Evolutionary conservation across 306 rosid genomes (phyloP).

Genomic region (Cucurbita pepo): DNA sequence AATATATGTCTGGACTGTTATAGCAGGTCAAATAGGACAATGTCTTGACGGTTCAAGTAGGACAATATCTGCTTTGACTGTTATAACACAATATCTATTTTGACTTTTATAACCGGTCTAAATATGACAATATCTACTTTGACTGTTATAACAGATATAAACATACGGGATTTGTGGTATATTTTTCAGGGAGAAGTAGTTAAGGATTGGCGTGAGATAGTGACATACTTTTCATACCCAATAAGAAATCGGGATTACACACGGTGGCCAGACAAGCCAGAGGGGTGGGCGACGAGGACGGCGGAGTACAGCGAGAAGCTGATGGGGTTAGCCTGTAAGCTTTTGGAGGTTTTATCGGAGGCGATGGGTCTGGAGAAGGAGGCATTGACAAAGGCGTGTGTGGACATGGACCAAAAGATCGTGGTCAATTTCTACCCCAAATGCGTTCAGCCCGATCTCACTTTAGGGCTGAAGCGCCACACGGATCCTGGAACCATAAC

Average conservation of each 20-base stretch:
- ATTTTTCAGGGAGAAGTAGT: constrained; percentile 52
- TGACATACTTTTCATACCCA: constrained; percentile 59
- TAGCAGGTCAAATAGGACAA: no score
- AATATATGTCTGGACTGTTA: no score
- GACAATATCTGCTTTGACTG: no score
- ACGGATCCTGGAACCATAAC: constrained; percentile 94
- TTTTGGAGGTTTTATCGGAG: constrained; percentile 59
- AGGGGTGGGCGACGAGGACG: constrained; percentile 48
- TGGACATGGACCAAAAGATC: constrained; percentile 81
- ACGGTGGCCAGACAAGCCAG: constrained; percentile 80
- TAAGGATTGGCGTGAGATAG: constrained; percentile 69
- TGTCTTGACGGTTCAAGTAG: no score
- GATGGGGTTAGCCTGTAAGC: constrained; percentile 56
- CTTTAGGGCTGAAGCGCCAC: constrained; percentile 80
- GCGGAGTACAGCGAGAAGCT: constrained; percentile 56
- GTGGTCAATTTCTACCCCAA: constrained; percentile 76
- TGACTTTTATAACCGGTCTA: no score
- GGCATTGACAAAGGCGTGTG: constrained; percentile 56
- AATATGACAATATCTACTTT: no score
- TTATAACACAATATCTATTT: no score
- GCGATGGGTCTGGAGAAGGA: constrained; percentile 85
- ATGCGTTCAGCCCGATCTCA: constrained; percentile 80
- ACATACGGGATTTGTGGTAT: no score
- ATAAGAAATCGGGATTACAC: constrained; percentile 33
- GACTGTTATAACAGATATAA: no score